A percentile compares a stretch with the other conserved stretches of the same genome.
Evolutionary conservation across 495 filamentous ascomycete genomes (phyloP).

Genomic region (Elaphomyces granulatus): DNA sequence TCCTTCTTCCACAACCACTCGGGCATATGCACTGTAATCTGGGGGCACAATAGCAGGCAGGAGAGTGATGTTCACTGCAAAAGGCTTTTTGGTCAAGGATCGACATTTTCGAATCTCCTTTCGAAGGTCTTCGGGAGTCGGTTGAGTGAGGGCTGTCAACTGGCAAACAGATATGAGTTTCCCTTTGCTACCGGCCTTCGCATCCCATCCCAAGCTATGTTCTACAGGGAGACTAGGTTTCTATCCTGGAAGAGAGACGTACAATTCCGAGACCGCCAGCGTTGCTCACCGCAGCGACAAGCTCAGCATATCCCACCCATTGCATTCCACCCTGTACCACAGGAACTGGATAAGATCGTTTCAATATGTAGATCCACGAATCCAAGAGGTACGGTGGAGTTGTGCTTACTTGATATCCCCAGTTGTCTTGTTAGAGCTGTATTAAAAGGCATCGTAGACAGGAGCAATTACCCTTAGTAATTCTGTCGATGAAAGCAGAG

Average conservation of each 20-base stretch:
- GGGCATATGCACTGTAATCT: constrained; percentile 84
- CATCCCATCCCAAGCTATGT: too few relatives aligned
- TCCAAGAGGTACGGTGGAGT: too few relatives aligned
- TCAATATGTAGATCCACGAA: too few relatives aligned
- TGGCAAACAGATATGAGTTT: too few relatives aligned
- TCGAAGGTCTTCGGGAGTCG: constrained; percentile 81
- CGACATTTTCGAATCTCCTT: constrained; percentile 83
- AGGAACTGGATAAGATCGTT: constrained; percentile 66
- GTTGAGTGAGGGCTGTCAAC: constrained; percentile 91
- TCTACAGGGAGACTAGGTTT: too few relatives aligned
- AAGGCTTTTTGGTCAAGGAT: constrained; percentile 74
- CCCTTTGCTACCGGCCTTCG: too few relatives aligned
- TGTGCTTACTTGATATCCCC: too few relatives aligned
- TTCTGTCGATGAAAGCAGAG: too few relatives aligned
- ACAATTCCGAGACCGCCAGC: constrained; percentile 87
- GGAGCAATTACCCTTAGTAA: too few relatives aligned
- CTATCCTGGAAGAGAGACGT: too few relatives aligned
- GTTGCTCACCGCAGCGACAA: constrained; percentile 88
- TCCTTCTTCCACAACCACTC: constrained; percentile 84
- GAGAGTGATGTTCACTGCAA: constrained; percentile 93
- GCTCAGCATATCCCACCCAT: constrained; percentile 77
- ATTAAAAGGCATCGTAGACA: too few relatives aligned
- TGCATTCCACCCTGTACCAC: constrained; percentile 99
- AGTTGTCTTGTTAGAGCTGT: too few relatives aligned
- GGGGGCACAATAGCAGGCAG: constrained; percentile 81